Percentiles rank a stretch among this genome's conserved stretches.
phyloP scores from a whole-genome alignment of 345 rosid genomes.

The Adansonia digitata region DNA sequence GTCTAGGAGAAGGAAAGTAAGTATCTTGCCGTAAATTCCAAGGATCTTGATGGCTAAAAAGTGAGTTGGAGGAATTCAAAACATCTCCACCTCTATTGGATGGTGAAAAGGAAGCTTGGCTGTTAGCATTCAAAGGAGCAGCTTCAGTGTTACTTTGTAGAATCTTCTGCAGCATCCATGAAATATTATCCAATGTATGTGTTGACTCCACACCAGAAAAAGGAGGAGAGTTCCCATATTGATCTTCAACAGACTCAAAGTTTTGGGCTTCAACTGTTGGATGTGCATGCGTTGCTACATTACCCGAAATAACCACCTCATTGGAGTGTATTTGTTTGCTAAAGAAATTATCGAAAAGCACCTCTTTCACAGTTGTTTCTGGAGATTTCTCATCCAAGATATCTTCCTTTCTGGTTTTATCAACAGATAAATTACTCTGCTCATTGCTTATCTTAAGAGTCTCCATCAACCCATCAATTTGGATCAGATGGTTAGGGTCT shows the following conservation, averaged over 20 bases:
- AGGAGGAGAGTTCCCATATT: slow-evolving; percentile 21
- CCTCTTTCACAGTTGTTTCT: slow-evolving; percentile 29
- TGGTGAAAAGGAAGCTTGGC: slow-evolving; percentile 23
- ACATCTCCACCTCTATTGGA: slow-evolving; percentile 24
- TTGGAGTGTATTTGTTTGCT: slow-evolving; percentile 24
- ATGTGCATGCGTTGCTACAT: slow-evolving; percentile 31
- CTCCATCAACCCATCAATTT: slow-evolving; percentile 40
- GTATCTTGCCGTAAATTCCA: slow-evolving; percentile 46
- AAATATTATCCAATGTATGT: slow-evolving; percentile 19
- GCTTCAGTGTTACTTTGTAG: slow-evolving; percentile 26
- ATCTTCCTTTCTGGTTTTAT: slow-evolving; percentile 28
- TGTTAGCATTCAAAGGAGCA: slow-evolving; percentile 15
- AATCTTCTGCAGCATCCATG: slow-evolving; percentile 27
- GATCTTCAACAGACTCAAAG: slow-evolving; percentile 35
- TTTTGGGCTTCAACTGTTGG: slow-evolving; percentile 28
- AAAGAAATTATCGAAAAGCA: slow-evolving; percentile 27
- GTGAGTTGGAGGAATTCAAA: slow-evolving; percentile 50
- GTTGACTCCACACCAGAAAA: slow-evolving; percentile 25
- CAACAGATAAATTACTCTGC: slow-evolving; percentile 26
- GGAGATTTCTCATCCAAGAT: slow-evolving; percentile 30
- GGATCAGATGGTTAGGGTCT: slow-evolving; percentile 28
- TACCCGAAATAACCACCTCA: slow-evolving; percentile 24
- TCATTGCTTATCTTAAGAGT: slow-evolving; percentile 27
- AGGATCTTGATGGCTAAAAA: slow-evolving; percentile 67
- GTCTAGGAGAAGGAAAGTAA: slow-evolving; percentile 56